Conservation (phyloP, 2,329 filamentous ascomycete species). For the Trichoderma harzianum region DNA sequence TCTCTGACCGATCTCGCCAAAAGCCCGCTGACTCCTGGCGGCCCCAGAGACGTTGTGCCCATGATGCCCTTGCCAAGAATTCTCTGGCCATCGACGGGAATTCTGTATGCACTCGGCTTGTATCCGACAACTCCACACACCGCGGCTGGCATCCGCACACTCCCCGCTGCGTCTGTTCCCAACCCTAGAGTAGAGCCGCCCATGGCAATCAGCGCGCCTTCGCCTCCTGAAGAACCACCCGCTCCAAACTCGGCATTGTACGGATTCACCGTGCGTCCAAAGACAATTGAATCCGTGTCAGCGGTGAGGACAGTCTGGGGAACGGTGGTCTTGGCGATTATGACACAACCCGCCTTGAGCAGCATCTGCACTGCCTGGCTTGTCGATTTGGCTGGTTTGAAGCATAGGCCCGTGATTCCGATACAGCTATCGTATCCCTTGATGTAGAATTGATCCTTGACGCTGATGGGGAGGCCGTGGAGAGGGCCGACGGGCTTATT, state of each 20-base stretch:
- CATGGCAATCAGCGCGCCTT: slow-evolving; percentile 39
- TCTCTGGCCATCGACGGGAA: background rate
- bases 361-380: background rate
- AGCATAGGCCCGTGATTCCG: background rate
- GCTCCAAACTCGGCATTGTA: background rate
- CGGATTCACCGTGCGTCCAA: slow-evolving; percentile 27
- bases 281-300: background rate
- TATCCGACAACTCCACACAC: background rate
- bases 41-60: background rate
- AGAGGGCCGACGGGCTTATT: background rate
- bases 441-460: background rate
- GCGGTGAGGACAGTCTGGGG: background rate
- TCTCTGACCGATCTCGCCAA: background rate
- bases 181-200: slow-evolving; percentile 45
- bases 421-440: background rate
- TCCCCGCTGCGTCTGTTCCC: slow-evolving; percentile 53
- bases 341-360: background rate
- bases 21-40: background rate
- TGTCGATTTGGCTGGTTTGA: background rate
- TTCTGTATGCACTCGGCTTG: background rate
- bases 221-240: slow-evolving; percentile 41
- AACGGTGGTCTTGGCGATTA: background rate
- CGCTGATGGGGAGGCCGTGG: background rate
- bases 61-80: background rate
- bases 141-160: background rate